Evolutionary conservation across 805 yeast species (phyloP).

Genomic region (Hanseniaspora pseudoguilliermondii): DNA sequence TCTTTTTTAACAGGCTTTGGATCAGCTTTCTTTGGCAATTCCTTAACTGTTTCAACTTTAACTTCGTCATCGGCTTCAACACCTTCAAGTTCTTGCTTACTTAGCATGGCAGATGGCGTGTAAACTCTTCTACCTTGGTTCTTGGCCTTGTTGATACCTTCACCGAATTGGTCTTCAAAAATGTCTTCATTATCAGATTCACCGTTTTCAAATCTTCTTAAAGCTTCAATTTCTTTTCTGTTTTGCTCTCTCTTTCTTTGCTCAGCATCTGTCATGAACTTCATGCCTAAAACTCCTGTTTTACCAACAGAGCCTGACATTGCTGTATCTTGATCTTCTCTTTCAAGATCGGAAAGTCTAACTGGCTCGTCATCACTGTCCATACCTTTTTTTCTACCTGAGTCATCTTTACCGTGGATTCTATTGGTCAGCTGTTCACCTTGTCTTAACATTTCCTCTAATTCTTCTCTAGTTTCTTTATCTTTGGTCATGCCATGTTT

Average conservation of each 20-base stretch:
- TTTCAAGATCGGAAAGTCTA: constrained; percentile 38
- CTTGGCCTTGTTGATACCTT: constrained; percentile 36
- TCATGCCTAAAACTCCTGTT: constrained; percentile 85
- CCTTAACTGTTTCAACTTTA: not conserved
- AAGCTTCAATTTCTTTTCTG: constrained; percentile 36
- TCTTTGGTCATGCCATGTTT: constrained; percentile 86
- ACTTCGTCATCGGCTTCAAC: constrained; percentile 25
- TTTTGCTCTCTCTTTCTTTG: constrained; percentile 52
- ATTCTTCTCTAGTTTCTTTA: constrained; percentile 66
- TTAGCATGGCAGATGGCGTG: constrained; percentile 37
- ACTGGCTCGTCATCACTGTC: constrained; percentile 29
- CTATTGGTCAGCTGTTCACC: constrained; percentile 66
- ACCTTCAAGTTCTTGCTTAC: constrained; percentile 33
- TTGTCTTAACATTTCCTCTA: constrained; percentile 87
- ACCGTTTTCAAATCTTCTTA: constrained; percentile 35
- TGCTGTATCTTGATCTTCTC: constrained; percentile 27
- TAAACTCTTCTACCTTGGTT: constrained; percentile 75
- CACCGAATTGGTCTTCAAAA: constrained; percentile 25
- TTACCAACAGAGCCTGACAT: constrained; percentile 49
- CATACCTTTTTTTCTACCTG: constrained; percentile 34
- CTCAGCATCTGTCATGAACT: constrained; percentile 87
- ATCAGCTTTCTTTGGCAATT: constrained; percentile 14
- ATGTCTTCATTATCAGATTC: constrained; percentile 34
- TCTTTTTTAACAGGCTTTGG: constrained; percentile 9
- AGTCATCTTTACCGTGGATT: constrained; percentile 54